Evolutionary conservation across 495 filamentous ascomycete species (phyloP), one percentile per base, ranked within the genome.

Genomic region (Xylaria nigripes): DNA sequence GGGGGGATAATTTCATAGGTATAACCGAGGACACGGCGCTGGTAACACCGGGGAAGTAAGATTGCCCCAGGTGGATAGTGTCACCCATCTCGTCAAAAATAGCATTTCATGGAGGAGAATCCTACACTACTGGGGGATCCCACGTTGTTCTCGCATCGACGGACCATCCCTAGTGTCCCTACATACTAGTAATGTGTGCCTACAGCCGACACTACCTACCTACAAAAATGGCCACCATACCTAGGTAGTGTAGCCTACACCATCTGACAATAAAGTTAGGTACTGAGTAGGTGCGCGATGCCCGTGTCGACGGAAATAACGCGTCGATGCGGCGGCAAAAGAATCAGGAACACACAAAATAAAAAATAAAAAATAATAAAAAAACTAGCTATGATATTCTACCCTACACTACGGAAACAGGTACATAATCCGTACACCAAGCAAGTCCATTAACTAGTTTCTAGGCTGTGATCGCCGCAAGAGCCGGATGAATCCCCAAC

Each of bases 91-190:
- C 27, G 46, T 55, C 53, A 55, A 55, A 55, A 55, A 55, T 55
- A 55, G 53, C 15, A 42, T 9, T 3, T 45, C 21, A 36, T 36
- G 41, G 41, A 34, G 15, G 45, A 44, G 18, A 48, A 55, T 54
- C 44, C 51, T 54, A 9, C 27, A 4, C 27, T 29, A n/a, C n/a
- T n/a, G n/a, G n/a, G 51, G 21, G 41, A 43, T 55, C 45, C 52
- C 52, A 55, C 52, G 52, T 55, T 55, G 52, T 55, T 55, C 18
- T 34, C 45, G 21, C 52, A 24, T 27, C 32, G 30, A 53, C 29
- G 44, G 27, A 40, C 38, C 52, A 48, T 48, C 52, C 45, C 18
- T 55, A 29, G 25, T 29, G 25, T 29, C 25, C n/a, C n/a, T n/a
- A n/a, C n/a, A n/a, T n/a, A n/a, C n/a, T n/a, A n/a, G n/a, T n/a